Evolutionary conservation across 2,329 filamentous ascomycete species (phyloP), one percentile per base, ranked within the genome.

Genomic region (Onygena corvina): DNA sequence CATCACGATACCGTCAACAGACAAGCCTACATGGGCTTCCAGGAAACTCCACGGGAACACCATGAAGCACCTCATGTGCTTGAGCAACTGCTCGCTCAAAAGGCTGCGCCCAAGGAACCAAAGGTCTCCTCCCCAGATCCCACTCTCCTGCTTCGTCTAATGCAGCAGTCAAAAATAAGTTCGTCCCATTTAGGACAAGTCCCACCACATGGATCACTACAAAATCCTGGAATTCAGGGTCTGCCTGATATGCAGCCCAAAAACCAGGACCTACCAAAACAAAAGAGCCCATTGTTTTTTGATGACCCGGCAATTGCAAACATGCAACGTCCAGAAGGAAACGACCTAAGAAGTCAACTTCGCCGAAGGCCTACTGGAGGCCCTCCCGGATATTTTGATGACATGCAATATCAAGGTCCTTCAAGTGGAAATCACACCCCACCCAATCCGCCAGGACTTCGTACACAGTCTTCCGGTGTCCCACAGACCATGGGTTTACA

Each of bases 71-170:
- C 61, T 3, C 38, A 53, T 12, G 55, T 59, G 1, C 56, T 63
- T 8, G 64, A 66, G 44, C 57, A 56, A 48, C 53, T 62, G 1
- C 52, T 64, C 25, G 49, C 56, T 4, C 58, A 62, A 27, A 56
- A 58, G 40, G 49, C 56, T 66, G 27, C 63, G 64, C 53, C 65
- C 50, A 63, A 66, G 63, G 60, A 70, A 53, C 36, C 12, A 12
- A 31, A 42, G 31, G 27, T 11, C 8, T 42, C 63, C 54, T 81
- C 76, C 61, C 78, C 74, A 57, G 85, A 90, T 58, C 79, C 83
- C n/a, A 84, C 93, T 55, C 89, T 92, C 62, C 70, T 94, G 45
- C 85, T 94, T 66, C 84, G 81, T 53, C 74, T 94, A 25, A 92
- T 94, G 85, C 79, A 83, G 57, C 73, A 76, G 59, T 69, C 73